Percentiles rank a stretch among this genome's conserved stretches.
phyloP scores from a whole-genome alignment of 352 stramenopile genomes.

The Globisporangium paroecandrum region DNA sequence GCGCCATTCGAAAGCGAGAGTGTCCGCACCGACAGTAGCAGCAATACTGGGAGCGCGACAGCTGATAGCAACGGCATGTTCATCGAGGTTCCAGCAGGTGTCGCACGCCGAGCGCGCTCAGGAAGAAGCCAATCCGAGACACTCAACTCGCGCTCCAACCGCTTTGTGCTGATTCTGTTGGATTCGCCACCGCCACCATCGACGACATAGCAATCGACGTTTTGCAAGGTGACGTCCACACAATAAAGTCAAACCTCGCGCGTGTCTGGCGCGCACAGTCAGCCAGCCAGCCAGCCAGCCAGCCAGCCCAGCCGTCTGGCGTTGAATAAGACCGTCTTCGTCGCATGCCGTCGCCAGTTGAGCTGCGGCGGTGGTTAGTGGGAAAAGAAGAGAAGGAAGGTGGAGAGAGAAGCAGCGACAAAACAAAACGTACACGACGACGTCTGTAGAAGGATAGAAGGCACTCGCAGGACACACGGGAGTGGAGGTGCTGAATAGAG shows the following conservation, averaged over 20 bases:
- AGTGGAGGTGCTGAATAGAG: not conserved
- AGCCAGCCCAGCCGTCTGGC: too few relatives aligned
- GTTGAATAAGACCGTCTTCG: not conserved
- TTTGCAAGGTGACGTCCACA: not conserved
- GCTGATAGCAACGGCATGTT: constrained; percentile 2
- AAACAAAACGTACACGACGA: not conserved
- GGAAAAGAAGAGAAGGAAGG: not conserved
- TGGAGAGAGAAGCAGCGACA: not conserved
- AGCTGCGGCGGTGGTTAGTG: not conserved
- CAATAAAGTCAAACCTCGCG: not conserved
- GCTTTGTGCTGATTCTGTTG: constrained; percentile 5
- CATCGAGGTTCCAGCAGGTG: constrained; percentile 16
- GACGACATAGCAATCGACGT: not conserved
- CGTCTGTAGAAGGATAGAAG: not conserved
- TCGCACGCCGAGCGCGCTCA: constrained; percentile 10
- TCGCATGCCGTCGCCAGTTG: constrained; percentile 2
- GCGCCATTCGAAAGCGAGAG: not conserved
- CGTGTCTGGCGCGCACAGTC: not conserved
- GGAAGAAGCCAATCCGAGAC: not conserved
- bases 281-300: not conserved
- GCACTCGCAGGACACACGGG: not conserved
- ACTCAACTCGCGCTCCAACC: constrained; percentile 16
- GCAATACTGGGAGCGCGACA: too few relatives aligned
- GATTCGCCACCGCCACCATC: too few relatives aligned
- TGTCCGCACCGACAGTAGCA: not conserved